These are phyloP conservation scores for Daldinia vernicosa DNA, from an alignment of 495 filamentous ascomycete species.

Conservation along the genomic window DNA sequence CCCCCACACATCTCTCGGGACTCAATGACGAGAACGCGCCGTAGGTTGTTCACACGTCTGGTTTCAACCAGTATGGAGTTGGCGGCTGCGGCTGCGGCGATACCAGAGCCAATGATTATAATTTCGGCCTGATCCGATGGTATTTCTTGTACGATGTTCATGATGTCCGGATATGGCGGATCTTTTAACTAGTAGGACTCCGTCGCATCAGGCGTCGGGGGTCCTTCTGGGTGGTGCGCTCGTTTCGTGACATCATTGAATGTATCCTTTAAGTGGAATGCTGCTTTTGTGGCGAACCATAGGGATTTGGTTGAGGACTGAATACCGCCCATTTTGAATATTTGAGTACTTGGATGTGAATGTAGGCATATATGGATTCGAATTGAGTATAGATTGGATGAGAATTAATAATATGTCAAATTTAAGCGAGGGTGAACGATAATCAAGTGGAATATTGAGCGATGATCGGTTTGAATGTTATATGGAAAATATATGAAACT, in stretches of 20 bases:
- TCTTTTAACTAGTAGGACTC: conserved; percentile 67
- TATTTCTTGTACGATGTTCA: conserved; percentile 53
- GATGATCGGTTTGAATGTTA: not conserved
- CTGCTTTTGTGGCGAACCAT: not conserved
- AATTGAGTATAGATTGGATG: not conserved
- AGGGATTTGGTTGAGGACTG: conserved; percentile 36
- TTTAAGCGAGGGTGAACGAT: not conserved
- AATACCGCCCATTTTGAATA: conserved; percentile 43
- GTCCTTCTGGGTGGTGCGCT: conserved; percentile 35
- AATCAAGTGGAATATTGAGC: not conserved
- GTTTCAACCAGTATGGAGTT: conserved; percentile 54
- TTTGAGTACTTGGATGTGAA: not conserved
- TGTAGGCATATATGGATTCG: not conserved
- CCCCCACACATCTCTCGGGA: conserved; percentile 51
- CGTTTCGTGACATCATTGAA: conserved; percentile 35
- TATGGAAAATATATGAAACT: not conserved
- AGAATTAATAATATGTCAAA: conserved; percentile 3
- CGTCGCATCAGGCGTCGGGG: conserved; percentile 60
- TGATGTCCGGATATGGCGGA: conserved; percentile 59
- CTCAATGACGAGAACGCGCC: conserved; percentile 50
- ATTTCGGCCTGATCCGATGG: conserved; percentile 58
- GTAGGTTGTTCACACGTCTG: not conserved
- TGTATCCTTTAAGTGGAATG: conserved; percentile 19
- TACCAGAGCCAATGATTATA: conserved; percentile 71
- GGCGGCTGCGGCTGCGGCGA: conserved; percentile 66